Conservation (phyloP, 2,329 filamentous ascomycete species). For the Colletotrichum orchidophilum region DNA sequence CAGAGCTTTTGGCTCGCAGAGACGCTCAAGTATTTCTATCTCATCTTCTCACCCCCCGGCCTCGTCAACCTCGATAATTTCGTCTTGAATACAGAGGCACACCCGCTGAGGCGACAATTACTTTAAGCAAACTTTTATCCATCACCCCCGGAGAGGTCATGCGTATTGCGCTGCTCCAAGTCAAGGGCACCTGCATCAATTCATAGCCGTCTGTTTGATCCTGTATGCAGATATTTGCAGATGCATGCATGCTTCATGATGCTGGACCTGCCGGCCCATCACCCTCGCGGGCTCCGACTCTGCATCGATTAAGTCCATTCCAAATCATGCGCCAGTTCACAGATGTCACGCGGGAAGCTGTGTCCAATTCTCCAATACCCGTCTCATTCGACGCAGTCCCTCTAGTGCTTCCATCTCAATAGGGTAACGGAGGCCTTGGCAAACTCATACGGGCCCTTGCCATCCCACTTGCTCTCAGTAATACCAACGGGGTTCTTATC, state of each 20-base stretch:
- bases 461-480: slow-evolving; percentile 64
- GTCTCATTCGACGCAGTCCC: background rate
- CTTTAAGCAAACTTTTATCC: background rate
- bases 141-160: background rate
- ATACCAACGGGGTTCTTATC: slow-evolving; percentile 67
- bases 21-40: slow-evolving; percentile 80
- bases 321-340: slow-evolving; percentile 6
- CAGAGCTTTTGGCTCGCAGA: slow-evolving; percentile 79
- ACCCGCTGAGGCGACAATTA: slow-evolving; percentile 47
- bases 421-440: slow-evolving; percentile 76
- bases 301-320: background rate
- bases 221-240: background rate
- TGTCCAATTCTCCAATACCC: background rate
- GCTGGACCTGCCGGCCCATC: slow-evolving; percentile 7
- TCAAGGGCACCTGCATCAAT: background rate
- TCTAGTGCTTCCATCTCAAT: slow-evolving; percentile 63
- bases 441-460: slow-evolving; percentile 70
- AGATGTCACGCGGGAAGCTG: background rate
- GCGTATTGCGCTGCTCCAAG: background rate
- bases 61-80: slow-evolving; percentile 74
- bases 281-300: background rate
- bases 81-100: slow-evolving; percentile 67
- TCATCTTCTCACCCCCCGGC: slow-evolving; percentile 73
- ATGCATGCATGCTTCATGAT: background rate
- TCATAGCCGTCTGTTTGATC: slow-evolving; percentile 6